A percentile compares a stretch with the other conserved stretches of the same genome.
Conservation (phyloP, 2,329 filamentous ascomycete species). For the Canariomyces notabilis region DNA sequence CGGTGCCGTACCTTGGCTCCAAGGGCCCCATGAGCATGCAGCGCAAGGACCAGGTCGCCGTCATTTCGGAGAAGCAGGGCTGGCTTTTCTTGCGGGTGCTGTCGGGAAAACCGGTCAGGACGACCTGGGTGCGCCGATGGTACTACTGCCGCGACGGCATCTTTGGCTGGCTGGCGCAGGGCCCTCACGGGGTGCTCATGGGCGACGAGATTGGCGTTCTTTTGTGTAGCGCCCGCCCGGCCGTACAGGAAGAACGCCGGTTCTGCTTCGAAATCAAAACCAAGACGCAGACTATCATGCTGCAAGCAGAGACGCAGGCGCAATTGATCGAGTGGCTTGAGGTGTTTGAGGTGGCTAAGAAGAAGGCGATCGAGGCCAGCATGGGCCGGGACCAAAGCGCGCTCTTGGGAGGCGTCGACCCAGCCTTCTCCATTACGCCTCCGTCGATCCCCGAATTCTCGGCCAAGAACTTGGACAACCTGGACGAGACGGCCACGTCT, state of each 20-base stretch:
- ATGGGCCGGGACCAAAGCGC: constrained; percentile 47
- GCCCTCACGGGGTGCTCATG: constrained; percentile 81
- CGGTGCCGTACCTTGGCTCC: constrained; percentile 78
- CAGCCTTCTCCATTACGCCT: constrained; percentile 88
- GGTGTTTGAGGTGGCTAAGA: constrained; percentile 90
- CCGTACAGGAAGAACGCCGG: constrained; percentile 84
- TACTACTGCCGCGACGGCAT: constrained; percentile 94
- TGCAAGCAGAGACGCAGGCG: constrained; percentile 88
- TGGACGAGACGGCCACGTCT: constrained; percentile 32
- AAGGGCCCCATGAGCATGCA: constrained; percentile 62
- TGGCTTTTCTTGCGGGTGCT: constrained; percentile 84
- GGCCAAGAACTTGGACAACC: constrained; percentile 55
- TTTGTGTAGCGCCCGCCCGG: constrained; percentile 86
- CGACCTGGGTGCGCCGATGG: constrained; percentile 88
- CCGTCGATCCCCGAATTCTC: constrained; percentile 88
- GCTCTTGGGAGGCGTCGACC: constrained; percentile 50
- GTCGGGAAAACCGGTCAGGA: constrained; percentile 81
- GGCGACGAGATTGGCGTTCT: constrained; percentile 94
- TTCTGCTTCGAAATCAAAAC: constrained; percentile 99
- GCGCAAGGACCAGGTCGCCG: constrained; percentile 45
- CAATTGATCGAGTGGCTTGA: constrained; percentile 94
- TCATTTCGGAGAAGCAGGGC: constrained; percentile 76
- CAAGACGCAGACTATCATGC: constrained; percentile 80
- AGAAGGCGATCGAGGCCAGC: constrained; percentile 76
- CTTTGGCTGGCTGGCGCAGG: constrained; percentile 89